A percentile compares a stretch with the other conserved stretches of the same genome.
These are phyloP conservation scores for Ganoderma sp. DNA, from an alignment of 1,284 basidiomycete species.

Conservation along the genomic window DNA sequence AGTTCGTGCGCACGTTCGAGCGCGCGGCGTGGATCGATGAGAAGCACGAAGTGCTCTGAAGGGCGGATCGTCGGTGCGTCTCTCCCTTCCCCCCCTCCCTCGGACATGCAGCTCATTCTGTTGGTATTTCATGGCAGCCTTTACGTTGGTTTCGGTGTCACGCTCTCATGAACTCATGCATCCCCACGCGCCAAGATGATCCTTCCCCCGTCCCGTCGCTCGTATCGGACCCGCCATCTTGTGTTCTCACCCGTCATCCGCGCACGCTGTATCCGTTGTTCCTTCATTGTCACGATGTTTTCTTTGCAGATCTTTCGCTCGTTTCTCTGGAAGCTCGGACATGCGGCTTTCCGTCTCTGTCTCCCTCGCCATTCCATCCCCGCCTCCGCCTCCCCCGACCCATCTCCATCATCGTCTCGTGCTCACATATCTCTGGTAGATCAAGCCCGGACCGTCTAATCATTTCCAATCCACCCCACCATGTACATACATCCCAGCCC, in stretches of 20 bases:
- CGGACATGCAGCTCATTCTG: neutral
- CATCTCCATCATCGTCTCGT: neutral
- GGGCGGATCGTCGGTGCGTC: conserved; percentile 28
- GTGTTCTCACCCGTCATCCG: neutral
- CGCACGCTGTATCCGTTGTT: conserved; percentile 3
- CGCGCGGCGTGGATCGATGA: conserved; percentile 35
- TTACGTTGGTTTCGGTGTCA: conserved; percentile 4
- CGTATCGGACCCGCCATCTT: neutral
- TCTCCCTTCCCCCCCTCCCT: too few species aligned
- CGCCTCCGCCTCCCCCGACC: neutral
- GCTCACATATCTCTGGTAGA: conserved; percentile 6
- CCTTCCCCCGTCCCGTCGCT: neutral
- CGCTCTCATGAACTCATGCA: neutral
- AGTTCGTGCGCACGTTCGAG: conserved; percentile 66
- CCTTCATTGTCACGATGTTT: neutral
- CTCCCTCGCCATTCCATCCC: neutral
- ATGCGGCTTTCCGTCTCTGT: conserved; percentile 11
- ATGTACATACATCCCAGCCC: neutral
- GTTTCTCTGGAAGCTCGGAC: conserved; percentile 17
- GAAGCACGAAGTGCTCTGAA: conserved; percentile 32
- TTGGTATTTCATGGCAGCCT: neutral
- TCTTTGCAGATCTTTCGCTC: neutral
- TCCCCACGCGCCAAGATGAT: neutral
- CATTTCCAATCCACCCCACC: neutral
- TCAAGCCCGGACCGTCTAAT: neutral